Percentiles rank a stretch among this genome's conserved stretches.
These are phyloP conservation scores for Mucor saturninus DNA, from an alignment of 371 early-diverging fungal species.

Conservation along the genomic window DNA sequence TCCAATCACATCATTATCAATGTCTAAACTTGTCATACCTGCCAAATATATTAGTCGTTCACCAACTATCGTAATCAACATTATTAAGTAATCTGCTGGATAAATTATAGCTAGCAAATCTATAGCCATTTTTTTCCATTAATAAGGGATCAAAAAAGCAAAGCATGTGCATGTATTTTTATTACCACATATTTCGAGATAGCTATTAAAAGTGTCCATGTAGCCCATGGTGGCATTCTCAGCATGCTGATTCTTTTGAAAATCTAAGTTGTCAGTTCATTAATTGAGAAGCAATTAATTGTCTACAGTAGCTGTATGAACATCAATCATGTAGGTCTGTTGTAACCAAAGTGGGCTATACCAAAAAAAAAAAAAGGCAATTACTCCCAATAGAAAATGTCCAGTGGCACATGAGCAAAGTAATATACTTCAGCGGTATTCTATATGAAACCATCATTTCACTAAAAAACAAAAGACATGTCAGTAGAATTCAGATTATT, in stretches of 20 bases:
- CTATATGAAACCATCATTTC: constrained; percentile 26
- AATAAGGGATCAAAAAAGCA: not conserved
- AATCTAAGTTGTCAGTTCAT: not conserved
- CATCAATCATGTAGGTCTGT: constrained; percentile 24
- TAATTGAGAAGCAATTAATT: not conserved
- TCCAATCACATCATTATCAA: constrained; percentile 4
- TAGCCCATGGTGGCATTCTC: constrained; percentile 32
- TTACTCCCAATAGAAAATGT: constrained; percentile 27
- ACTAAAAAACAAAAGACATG: constrained; percentile 4
- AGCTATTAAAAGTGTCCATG: constrained; percentile 31
- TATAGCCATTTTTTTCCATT: not conserved
- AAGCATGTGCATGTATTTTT: not conserved
- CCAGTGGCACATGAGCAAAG: constrained; percentile 21
- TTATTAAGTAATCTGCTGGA: constrained; percentile 20
- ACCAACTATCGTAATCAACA: constrained; percentile 25
- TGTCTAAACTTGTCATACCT: constrained; percentile 29
- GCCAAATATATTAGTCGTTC: constrained; percentile 29
- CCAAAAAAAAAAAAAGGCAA: constrained; percentile 25
- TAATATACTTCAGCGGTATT: constrained; percentile 25
- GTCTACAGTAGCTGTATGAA: constrained; percentile 28
- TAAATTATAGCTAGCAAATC: constrained; percentile 30
- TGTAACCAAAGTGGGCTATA: constrained; percentile 34
- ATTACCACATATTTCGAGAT: constrained; percentile 27
- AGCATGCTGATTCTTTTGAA: constrained; percentile 21
- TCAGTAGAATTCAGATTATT: not conserved